A percentile compares a stretch with the other conserved stretches of the same genome.
Evolutionary conservation across 2,329 filamentous ascomycete species (phyloP).

Genomic region (Corynespora cassiicola): DNA sequence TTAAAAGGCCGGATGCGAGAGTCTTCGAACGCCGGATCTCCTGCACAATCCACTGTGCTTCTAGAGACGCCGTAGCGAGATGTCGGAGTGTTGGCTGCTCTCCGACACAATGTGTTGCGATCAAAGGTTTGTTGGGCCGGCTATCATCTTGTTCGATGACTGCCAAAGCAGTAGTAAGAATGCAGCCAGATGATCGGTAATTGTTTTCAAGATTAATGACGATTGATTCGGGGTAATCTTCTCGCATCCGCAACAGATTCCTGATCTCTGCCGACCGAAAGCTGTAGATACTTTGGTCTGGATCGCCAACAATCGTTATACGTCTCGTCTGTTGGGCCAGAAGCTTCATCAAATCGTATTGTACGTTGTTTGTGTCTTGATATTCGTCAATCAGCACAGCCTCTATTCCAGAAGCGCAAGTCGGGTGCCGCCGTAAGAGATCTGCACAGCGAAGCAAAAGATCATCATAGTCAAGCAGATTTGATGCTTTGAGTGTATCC

Average conservation of each 20-base stretch:
- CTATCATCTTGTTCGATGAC: slow-evolving; percentile 90
- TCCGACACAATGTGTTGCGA: slow-evolving; percentile 81
- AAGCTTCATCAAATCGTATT: slow-evolving; percentile 92
- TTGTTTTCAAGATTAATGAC: slow-evolving; percentile 91
- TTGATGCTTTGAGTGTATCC: slow-evolving; percentile 73
- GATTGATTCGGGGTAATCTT: slow-evolving; percentile 77
- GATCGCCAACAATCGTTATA: slow-evolving; percentile 96
- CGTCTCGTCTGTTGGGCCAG: slow-evolving; percentile 74
- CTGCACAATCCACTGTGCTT: slow-evolving; percentile 87
- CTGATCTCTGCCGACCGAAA: slow-evolving; percentile 92
- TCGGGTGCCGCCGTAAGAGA: slow-evolving; percentile 73
- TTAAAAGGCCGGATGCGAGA: slow-evolving; percentile 76
- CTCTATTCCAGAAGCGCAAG: slow-evolving; percentile 88
- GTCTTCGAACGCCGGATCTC: slow-evolving; percentile 76
- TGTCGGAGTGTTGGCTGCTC: slow-evolving; percentile 81
- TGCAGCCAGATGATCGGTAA: slow-evolving; percentile 88
- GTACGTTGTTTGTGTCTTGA: slow-evolving; percentile 93
- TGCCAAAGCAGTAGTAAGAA: slow-evolving; percentile 78
- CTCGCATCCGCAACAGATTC: slow-evolving; percentile 81
- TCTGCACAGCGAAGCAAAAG: slow-evolving; percentile 83
- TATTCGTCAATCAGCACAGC: slow-evolving; percentile 96
- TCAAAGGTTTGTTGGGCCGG: slow-evolving; percentile 79
- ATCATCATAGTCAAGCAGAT: slow-evolving; percentile 93
- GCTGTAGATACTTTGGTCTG: slow-evolving; percentile 97
- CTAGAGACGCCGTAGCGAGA: slow-evolving; percentile 71